These are phyloP conservation scores for Phytophthora multivora DNA, from an alignment of 352 stramenopile species.

Conservation along the genomic window DNA sequence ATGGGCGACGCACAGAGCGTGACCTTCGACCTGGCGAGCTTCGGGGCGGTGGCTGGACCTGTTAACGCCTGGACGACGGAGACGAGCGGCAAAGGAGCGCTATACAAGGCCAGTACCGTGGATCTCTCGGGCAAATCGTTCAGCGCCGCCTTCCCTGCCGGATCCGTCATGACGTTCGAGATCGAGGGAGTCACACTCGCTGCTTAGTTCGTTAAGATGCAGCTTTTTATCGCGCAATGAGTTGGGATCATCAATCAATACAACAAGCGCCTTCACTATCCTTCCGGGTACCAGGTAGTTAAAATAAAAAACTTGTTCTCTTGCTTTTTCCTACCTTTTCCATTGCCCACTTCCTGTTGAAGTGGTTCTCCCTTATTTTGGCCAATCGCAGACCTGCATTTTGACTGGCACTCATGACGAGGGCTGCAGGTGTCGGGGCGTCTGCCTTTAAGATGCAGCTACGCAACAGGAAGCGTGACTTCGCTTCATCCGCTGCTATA, in stretches of 20 bases:
- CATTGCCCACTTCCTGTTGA: constrained; percentile 5
- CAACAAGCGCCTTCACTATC: neutral
- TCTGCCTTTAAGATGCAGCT: constrained; percentile 41
- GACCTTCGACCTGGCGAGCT: constrained; percentile 49
- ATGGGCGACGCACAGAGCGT: constrained; percentile 34
- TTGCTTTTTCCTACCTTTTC: neutral
- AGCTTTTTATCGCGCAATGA: neutral
- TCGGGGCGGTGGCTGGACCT: constrained; percentile 29
- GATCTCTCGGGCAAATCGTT: constrained; percentile 21
- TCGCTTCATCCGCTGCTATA: constrained; percentile 11
- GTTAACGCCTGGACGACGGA: constrained; percentile 52
- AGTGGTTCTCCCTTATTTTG: constrained; percentile 10
- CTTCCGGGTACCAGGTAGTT: too few species aligned
- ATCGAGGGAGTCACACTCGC: constrained; percentile 25
- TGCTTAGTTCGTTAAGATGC: constrained; percentile 1
- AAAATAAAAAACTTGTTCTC: too few species aligned
- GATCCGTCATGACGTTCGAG: constrained; percentile 29
- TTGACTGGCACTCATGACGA: constrained; percentile 10
- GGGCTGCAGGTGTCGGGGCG: constrained; percentile 8
- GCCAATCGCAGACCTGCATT: constrained; percentile 14
- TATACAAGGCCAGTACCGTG: constrained; percentile 36
- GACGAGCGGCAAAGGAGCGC: constrained; percentile 37
- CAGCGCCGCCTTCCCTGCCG: constrained; percentile 22
- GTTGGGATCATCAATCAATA: neutral
- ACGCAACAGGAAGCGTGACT: constrained; percentile 42